A percentile compares a stretch with the other conserved stretches of the same genome.
These are phyloP conservation scores for Colletotrichum somersetense DNA, from an alignment of 2,329 filamentous ascomycete species.

Conservation along the genomic window DNA sequence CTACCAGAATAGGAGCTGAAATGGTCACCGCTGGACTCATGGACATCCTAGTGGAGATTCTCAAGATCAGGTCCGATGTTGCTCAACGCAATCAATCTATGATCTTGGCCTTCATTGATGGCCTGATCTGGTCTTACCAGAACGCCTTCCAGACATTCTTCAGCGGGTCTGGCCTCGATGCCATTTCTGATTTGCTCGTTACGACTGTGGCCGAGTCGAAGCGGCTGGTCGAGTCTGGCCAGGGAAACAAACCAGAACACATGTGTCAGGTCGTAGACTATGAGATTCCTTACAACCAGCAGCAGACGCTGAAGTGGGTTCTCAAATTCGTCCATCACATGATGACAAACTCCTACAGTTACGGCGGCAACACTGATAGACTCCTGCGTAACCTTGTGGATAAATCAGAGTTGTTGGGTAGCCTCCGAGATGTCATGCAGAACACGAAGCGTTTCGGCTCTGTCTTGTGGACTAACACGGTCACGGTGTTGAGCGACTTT, in stretches of 20 bases:
- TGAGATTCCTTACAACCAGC: constrained; percentile 90
- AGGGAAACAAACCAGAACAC: constrained; percentile 75
- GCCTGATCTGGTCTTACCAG: constrained; percentile 85
- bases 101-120: constrained; percentile 89
- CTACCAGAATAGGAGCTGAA: constrained; percentile 80
- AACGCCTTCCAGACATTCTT: constrained; percentile 89
- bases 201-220: constrained; percentile 81
- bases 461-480: constrained; percentile 94
- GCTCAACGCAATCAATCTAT: constrained; percentile 87
- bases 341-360: constrained; percentile 80
- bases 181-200: constrained; percentile 88
- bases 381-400: constrained; percentile 94
- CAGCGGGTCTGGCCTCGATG: constrained; percentile 84
- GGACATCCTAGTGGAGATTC: constrained; percentile 88
- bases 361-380: constrained; percentile 86
- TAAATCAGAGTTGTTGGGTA: constrained; percentile 84
- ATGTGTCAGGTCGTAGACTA: constrained; percentile 93
- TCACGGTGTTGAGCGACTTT: constrained; percentile 93
- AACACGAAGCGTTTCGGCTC: constrained; percentile 87
- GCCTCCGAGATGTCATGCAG: constrained; percentile 84
- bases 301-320: constrained; percentile 92
- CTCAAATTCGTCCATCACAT: constrained; percentile 97
- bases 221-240: constrained; percentile 73
- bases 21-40: constrained; percentile 92
- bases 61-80: constrained; percentile 84